These are phyloP conservation scores for Saitoella complicata DNA, from an alignment of 805 yeast genomes.

Conservation along the genomic window DNA sequence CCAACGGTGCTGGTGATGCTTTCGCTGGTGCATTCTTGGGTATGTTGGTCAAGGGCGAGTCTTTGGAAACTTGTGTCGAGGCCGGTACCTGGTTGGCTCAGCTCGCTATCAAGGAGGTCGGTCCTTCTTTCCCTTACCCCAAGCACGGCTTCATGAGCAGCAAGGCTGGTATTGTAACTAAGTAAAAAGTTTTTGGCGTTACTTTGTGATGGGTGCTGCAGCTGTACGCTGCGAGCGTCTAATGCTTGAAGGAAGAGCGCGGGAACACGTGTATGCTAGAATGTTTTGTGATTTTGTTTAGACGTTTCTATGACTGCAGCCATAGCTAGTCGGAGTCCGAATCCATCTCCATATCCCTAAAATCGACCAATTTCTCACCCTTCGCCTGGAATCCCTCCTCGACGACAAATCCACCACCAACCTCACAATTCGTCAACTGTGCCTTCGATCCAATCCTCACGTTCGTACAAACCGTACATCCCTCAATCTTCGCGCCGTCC, in stretches of 20 bases:
- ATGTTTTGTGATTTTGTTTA: too few relatives aligned
- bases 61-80: slow-evolving; percentile 43
- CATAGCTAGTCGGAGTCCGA: too few relatives aligned
- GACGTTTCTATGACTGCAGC: too few relatives aligned
- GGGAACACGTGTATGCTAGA: too few relatives aligned
- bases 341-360: too few relatives aligned
- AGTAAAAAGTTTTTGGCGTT: too few relatives aligned
- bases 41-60: slow-evolving; percentile 61
- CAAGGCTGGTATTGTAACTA: too few relatives aligned
- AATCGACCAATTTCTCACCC: too few relatives aligned
- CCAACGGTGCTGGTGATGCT: slow-evolving; percentile 99
- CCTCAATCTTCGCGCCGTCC: slow-evolving; percentile 58
- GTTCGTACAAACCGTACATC: slow-evolving; percentile 64
- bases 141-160: slow-evolving; percentile 22
- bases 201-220: too few relatives aligned
- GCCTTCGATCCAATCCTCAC: slow-evolving; percentile 50
- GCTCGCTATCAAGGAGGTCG: slow-evolving; percentile 77
- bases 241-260: too few relatives aligned
- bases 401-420: slow-evolving; percentile 66
- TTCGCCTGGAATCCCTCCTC: too few relatives aligned
- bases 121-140: slow-evolving; percentile 84
- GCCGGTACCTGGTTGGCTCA: slow-evolving; percentile 96
- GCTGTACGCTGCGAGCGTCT: too few relatives aligned
- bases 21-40: slow-evolving; percentile 94
- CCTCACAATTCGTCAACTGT: slow-evolving; percentile 62